Evolutionary conservation across 176 grass and related monocot genomes (phyloP).

Genomic region (Avena atlantica): DNA sequence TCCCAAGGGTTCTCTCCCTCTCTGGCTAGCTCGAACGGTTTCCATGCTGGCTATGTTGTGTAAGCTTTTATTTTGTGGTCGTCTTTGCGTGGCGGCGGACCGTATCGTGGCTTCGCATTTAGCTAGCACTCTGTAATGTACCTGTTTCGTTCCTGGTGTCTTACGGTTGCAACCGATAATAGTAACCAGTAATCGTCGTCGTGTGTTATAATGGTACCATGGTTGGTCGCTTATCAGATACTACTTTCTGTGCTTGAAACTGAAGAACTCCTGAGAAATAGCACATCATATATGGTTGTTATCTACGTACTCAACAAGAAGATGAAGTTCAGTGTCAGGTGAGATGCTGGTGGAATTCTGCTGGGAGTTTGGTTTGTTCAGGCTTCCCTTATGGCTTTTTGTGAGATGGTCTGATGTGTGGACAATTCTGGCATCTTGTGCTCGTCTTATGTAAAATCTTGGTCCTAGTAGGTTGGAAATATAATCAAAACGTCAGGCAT

Average conservation of each 20-base stretch:
- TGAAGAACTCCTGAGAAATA: background rate
- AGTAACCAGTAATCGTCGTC: conserved; percentile 40
- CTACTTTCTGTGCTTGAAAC: background rate
- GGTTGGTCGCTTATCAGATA: background rate
- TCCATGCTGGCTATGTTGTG: conserved; percentile 68
- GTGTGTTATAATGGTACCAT: conserved; percentile 18
- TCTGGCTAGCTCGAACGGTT: conserved; percentile 49
- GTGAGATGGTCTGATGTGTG: background rate
- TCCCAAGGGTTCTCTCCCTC: conserved; percentile 35
- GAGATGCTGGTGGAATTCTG: conserved; percentile 13
- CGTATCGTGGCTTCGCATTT: conserved; percentile 60
- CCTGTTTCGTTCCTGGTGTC: conserved; percentile 33
- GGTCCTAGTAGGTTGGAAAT: background rate
- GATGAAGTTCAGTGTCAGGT: background rate
- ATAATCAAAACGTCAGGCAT: background rate
- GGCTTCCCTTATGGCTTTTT: background rate
- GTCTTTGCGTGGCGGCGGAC: conserved; percentile 21
- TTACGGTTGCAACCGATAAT: conserved; percentile 55
- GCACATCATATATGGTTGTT: background rate
- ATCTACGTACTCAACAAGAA: background rate
- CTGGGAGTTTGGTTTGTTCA: background rate
- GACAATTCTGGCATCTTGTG: background rate
- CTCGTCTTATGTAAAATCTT: background rate
- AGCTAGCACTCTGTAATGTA: conserved; percentile 60
- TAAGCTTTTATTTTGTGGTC: conserved; percentile 67